phyloP scores from a whole-genome alignment of 805 yeast genomes.

The Metschnikowia lunata region DNA sequence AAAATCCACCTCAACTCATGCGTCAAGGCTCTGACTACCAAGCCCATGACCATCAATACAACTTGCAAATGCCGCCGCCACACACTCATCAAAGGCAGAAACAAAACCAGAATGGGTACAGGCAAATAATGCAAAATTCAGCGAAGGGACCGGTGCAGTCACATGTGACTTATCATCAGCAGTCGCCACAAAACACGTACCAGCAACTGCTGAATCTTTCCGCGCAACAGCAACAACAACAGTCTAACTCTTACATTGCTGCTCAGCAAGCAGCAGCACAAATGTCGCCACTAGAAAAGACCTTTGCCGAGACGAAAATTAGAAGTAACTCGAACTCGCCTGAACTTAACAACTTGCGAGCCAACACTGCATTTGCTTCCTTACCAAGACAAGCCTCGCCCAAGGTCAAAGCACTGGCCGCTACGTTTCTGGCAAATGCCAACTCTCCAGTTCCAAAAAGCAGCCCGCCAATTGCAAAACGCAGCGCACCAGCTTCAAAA shows the following conservation, averaged over 20 bases:
- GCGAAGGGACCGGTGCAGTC: too few relatives aligned
- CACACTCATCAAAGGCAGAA: background rate
- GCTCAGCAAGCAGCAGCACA: conserved; percentile 12
- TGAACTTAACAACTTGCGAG: conserved; percentile 13
- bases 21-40: too few relatives aligned
- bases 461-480: background rate
- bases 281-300: conserved; percentile 10
- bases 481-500: background rate
- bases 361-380: conserved; percentile 21
- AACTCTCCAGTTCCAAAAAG: background rate
- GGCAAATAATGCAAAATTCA: conserved; percentile 1
- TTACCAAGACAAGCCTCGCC: conserved; percentile 1
- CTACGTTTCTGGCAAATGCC: background rate
- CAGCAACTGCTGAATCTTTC: background rate
- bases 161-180: background rate
- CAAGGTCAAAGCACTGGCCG: background rate
- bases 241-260: conserved; percentile 9
- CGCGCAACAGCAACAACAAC: background rate
- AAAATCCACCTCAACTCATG: background rate
- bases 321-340: conserved; percentile 6
- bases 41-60: background rate
- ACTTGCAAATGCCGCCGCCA: too few relatives aligned
- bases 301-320: conserved; percentile 9
- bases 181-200: background rate
- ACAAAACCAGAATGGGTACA: conserved; percentile 1